Conservation (phyloP, 176 grass and related monocot species). For the Rhynchospora pubera region DNA sequence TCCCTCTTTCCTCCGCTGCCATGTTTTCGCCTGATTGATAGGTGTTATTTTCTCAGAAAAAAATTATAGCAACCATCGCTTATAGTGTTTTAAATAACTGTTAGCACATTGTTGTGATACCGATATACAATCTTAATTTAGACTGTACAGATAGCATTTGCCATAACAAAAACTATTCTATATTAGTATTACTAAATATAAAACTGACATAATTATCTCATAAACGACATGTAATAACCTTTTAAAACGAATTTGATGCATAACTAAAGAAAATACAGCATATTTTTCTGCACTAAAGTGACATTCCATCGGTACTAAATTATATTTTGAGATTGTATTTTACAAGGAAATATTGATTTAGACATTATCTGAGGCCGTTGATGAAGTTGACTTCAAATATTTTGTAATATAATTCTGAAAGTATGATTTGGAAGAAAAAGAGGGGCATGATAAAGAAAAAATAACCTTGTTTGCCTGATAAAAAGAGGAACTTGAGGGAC, state of each 20-base stretch:
- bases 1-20: too few species aligned
- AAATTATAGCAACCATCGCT: neutral
- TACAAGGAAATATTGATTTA: neutral
- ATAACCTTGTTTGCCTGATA: neutral
- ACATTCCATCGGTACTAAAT: neutral
- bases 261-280: too few species aligned
- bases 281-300: too few species aligned
- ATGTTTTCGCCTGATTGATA: neutral
- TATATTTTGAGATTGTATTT: too few species aligned
- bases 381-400: neutral
- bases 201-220: too few species aligned
- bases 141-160: neutral
- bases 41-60: neutral
- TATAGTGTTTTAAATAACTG: neutral
- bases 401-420: neutral
- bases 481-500: neutral
- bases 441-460: neutral
- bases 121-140: neutral
- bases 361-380: neutral
- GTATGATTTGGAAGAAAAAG: neutral
- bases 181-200: too few species aligned
- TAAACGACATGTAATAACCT: too few species aligned
- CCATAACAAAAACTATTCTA: too few species aligned
- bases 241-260: too few species aligned
- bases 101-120: neutral